A percentile compares a stretch with the other conserved stretches of the same genome.
phyloP scores from a whole-genome alignment of 495 filamentous ascomycete genomes.

The Penicillium verhagenii region DNA sequence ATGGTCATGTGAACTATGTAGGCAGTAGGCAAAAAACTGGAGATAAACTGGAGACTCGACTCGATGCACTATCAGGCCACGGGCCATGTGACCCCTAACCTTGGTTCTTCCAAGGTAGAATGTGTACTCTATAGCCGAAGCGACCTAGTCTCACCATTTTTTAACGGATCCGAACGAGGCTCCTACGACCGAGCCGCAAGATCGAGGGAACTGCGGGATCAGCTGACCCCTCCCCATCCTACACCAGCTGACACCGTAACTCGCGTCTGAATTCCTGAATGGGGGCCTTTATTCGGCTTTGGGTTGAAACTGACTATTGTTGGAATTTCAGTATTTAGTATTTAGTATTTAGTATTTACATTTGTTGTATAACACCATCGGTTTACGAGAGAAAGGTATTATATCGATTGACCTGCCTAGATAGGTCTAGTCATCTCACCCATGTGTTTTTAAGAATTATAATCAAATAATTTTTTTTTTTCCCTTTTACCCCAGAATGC shows the following conservation, averaged over 20 bases:
- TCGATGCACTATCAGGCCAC: not conserved
- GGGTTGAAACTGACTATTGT: not conserved
- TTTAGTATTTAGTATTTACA: no score
- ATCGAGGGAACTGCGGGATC: not conserved
- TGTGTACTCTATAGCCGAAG: constrained; percentile 1
- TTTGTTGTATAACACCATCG: no score
- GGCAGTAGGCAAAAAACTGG: no score
- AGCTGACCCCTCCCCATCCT: no score
- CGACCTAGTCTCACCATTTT: not conserved
- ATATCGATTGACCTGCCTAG: not conserved
- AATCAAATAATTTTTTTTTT: no score
- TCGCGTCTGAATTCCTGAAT: not conserved
- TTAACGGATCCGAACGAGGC: not conserved
- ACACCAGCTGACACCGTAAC: not conserved
- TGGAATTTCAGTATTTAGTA: no score
- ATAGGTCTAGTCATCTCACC: not conserved
- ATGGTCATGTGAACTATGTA: not conserved
- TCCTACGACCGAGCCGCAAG: not conserved
- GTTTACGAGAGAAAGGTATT: no score
- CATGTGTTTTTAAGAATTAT: not conserved
- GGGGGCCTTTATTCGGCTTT: not conserved
- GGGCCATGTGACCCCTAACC: constrained; percentile 3
- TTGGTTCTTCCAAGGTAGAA: not conserved
- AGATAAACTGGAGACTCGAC: not conserved
- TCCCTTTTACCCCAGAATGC: constrained; percentile 12